Evolutionary conservation across 225 moss, liverwort and hornwort species (phyloP).

Genomic region (Bryoerythrophyllum caledonicum): DNA sequence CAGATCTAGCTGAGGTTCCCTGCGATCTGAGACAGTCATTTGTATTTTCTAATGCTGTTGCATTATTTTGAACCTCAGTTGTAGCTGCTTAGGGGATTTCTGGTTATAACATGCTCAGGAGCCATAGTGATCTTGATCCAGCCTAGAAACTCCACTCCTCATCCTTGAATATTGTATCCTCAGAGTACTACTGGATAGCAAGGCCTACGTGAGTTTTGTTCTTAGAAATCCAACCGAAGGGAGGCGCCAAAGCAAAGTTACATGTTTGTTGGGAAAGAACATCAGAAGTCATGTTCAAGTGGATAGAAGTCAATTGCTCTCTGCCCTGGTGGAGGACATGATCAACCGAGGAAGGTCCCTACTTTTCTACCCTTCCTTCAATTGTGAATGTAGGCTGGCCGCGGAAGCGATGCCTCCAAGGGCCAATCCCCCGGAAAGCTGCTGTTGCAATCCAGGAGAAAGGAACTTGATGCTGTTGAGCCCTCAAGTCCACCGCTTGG

Average conservation of each 20-base stretch:
- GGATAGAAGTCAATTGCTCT: slow-evolving; percentile 13
- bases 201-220: slow-evolving; percentile 10
- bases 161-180: background rate
- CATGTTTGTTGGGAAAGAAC: background rate
- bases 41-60: background rate
- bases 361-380: slow-evolving; percentile 12
- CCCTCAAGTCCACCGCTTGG: background rate
- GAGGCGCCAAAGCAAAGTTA: background rate
- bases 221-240: background rate
- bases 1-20: background rate
- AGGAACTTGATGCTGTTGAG: slow-evolving; percentile 15
- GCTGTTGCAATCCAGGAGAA: slow-evolving; percentile 27
- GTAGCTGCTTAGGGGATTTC: background rate
- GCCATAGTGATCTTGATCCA: background rate
- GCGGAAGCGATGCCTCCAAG: slow-evolving; percentile 27
- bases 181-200: background rate
- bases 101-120: background rate
- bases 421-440: slow-evolving; percentile 31
- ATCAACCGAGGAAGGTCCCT: slow-evolving; percentile 1
- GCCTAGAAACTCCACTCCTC: background rate
- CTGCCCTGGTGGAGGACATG: background rate
- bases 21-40: background rate
- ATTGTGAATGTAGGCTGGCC: slow-evolving; percentile 40
- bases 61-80: slow-evolving; percentile 13
- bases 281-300: slow-evolving; percentile 11